Percentiles rank a stretch among this genome's conserved stretches.
These are phyloP conservation scores for Dactylellina parvicollis DNA, from an alignment of 2,329 filamentous ascomycete genomes.

Conservation along the genomic window DNA sequence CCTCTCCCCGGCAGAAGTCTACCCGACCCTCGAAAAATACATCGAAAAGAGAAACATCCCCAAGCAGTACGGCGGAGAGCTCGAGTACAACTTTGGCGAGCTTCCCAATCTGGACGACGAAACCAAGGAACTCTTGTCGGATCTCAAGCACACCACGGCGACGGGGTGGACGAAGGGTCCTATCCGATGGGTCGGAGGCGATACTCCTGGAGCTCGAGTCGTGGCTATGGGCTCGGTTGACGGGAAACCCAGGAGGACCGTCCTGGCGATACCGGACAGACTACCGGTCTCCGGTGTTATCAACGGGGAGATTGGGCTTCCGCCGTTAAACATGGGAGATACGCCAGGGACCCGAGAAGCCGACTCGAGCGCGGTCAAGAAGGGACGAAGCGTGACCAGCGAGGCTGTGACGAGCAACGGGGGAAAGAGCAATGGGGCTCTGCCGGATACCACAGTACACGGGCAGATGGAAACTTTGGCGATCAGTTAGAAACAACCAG, in stretches of 20 bases:
- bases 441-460: constrained; percentile 27
- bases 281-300: constrained; percentile 33
- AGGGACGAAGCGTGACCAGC: constrained; percentile 6
- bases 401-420: constrained; percentile 13
- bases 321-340: constrained; percentile 28
- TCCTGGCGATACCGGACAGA: constrained; percentile 26
- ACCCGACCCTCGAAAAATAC: constrained; percentile 79
- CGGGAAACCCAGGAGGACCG: constrained; percentile 22
- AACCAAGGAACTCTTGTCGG: constrained; percentile 19
- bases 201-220: constrained; percentile 24
- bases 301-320: constrained; percentile 32
- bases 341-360: constrained; percentile 41
- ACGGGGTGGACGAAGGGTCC: constrained; percentile 33
- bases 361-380: constrained; percentile 25
- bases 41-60: constrained; percentile 86
- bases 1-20: constrained; percentile 76
- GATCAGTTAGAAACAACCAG: constrained; percentile 35
- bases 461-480: constrained; percentile 42
- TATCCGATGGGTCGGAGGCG: constrained; percentile 47
- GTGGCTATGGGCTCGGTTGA: constrained; percentile 44
- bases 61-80: constrained; percentile 85
- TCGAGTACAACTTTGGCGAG: constrained; percentile 83
- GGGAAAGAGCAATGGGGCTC: constrained; percentile 30
- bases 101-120: constrained; percentile 76
- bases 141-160: constrained; percentile 28